Evolutionary conservation across 768 basidiomycete genomes (phyloP), one percentile per base, ranked within the genome.

Genomic region (Boletus speciosus): DNA sequence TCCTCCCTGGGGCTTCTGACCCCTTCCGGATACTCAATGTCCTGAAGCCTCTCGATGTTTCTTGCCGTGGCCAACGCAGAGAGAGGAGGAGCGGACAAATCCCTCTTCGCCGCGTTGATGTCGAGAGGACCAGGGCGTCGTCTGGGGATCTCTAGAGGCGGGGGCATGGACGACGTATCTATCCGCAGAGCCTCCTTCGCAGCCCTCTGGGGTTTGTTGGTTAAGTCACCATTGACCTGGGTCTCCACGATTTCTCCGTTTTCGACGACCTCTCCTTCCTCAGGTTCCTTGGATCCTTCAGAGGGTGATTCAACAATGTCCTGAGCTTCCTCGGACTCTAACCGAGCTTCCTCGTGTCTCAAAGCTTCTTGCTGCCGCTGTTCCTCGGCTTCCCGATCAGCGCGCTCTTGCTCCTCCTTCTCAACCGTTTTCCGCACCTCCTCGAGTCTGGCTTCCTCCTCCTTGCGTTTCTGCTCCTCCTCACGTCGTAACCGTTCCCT

Each of bases 1-100:
- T 92, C 93, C 7, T 86, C 74, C 59, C 80, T 81, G 3, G 96
- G 96, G 51, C 93, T 90, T 67, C 78, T 78, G 68, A 93, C 81
- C 43, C 88, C 85, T 51, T 86, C 86, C 7, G 95, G 93, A 67
- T 98, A 98, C 23, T 80, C 73, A 40, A 98, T 79, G 43, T 81
- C 74, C 34, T 78, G 77, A 44, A 98, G 81, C 70, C 96, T 88
- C 47, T 88, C 85, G 59, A 99, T 96, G 58, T 84, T 81, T 49
- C 86, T 83, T 36, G 96, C 96, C 10, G 90, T 86, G 14, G 85
- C 83, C 40, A 98, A 75, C 0, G 86, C 84, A 47, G 85, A 87
- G 19, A 62, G 66, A n/a, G 68, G 69, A 25, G 67, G 49, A 25
- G 66, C 54, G n/a, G 67, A 67, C 44, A 58, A 34, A 39, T 74